phyloP scores from a whole-genome alignment of 805 yeast species.

The Dipodascopsis uninucleata region DNA sequence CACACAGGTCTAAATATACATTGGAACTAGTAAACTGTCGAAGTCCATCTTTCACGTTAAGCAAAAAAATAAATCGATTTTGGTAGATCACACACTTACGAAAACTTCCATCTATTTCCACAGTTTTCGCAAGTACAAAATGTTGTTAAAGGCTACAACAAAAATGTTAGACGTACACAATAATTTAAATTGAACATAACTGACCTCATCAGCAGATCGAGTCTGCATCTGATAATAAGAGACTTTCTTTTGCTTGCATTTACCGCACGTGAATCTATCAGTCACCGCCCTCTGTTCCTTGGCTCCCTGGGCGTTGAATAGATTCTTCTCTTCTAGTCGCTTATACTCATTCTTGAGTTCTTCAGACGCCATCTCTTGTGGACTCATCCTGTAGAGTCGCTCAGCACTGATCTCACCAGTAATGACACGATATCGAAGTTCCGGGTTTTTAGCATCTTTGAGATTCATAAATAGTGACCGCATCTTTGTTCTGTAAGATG shows the following conservation, averaged over 20 bases:
- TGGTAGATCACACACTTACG: too few relatives aligned
- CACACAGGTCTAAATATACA: too few relatives aligned
- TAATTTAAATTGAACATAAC: not conserved
- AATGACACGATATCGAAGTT: slow-evolving; percentile 64
- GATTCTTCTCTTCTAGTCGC: slow-evolving; percentile 77
- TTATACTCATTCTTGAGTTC: slow-evolving; percentile 80
- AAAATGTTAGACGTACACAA: not conserved
- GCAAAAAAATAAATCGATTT: too few relatives aligned
- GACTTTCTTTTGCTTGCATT: slow-evolving; percentile 95
- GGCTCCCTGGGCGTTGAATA: slow-evolving; percentile 97
- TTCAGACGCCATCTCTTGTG: slow-evolving; percentile 96
- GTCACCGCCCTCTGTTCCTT: slow-evolving; percentile 93
- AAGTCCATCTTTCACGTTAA: too few relatives aligned
- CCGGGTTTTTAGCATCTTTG: slow-evolving; percentile 86
- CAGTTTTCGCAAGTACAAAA: slow-evolving; percentile 97
- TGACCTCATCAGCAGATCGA: slow-evolving; percentile 85
- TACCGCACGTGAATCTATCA: slow-evolving; percentile 94
- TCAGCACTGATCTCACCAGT: slow-evolving; percentile 63
- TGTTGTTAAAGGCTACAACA: slow-evolving; percentile 72
- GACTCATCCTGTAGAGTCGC: slow-evolving; percentile 71
- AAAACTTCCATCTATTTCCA: slow-evolving; percentile 97
- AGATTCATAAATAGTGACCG: slow-evolving; percentile 83
- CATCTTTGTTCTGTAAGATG: slow-evolving; percentile 72
- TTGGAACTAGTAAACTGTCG: too few relatives aligned
- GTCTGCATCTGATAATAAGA: slow-evolving; percentile 98